These are phyloP conservation scores for Mrakia frigida DNA, from an alignment of 768 basidiomycete genomes.

Conservation along the genomic window DNA sequence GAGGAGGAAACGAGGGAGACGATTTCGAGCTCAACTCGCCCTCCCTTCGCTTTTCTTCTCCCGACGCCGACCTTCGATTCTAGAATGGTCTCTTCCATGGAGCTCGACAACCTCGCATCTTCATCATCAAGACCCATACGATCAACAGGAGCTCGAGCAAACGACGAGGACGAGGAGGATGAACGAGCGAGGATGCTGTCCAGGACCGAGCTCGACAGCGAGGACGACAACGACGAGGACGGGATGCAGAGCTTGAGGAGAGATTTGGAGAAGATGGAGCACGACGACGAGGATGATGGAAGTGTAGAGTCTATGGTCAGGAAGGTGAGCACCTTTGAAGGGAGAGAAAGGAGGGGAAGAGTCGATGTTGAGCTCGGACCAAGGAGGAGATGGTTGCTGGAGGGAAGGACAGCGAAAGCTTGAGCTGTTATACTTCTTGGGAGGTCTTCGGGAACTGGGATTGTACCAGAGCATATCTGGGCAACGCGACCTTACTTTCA, in stretches of 20 bases:
- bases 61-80: neutral
- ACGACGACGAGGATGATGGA: constrained; percentile 6
- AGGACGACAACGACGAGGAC: neutral
- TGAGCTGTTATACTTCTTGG: neutral
- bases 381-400: neutral
- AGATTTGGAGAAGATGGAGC: constrained; percentile 15
- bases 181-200: constrained; percentile 4
- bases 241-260: neutral
- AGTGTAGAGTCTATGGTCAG: constrained; percentile 1
- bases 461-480: neutral
- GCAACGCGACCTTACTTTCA: too few relatives aligned
- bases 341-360: neutral
- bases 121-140: neutral
- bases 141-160: neutral
- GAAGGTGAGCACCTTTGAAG: neutral
- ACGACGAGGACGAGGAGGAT: constrained; percentile 12
- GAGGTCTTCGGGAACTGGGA: neutral
- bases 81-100: neutral
- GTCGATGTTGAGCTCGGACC: neutral
- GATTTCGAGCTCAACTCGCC: too few relatives aligned
- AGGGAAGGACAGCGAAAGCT: neutral
- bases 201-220: constrained; percentile 9
- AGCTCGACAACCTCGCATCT: constrained; percentile 19
- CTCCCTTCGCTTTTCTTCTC: too few relatives aligned
- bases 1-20: neutral